Conservation (phyloP, 1,284 basidiomycete species). For the Cutaneotrichosporon cyanovorans region DNA sequence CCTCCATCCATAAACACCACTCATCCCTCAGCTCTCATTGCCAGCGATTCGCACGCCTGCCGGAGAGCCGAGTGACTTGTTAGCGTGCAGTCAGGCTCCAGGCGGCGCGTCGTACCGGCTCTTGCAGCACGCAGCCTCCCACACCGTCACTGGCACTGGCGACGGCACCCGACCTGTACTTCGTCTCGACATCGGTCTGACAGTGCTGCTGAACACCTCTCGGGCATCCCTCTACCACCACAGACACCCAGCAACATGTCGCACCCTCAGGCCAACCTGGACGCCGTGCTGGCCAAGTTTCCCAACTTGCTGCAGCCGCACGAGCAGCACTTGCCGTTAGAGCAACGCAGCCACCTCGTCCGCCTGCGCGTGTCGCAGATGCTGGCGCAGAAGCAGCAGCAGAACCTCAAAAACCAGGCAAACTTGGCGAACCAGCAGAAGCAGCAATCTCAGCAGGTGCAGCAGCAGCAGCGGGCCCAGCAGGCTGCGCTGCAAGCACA, state of each 20-base stretch:
- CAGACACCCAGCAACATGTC: not conserved
- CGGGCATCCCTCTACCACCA: not conserved
- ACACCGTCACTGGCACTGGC: no score
- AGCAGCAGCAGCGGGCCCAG: conserved; percentile 2
- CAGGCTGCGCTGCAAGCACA: not conserved
- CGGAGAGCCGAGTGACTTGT: no score
- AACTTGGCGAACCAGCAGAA: no score
- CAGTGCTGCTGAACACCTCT: no score
- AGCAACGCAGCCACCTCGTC: conserved; percentile 29
- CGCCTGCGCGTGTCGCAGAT: conserved; percentile 22
- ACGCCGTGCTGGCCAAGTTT: conserved; percentile 19
- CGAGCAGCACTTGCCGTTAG: conserved; percentile 24
- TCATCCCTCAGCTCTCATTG: not conserved
- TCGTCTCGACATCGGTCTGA: no score
- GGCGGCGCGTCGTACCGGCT: no score
- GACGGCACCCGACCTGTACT: no score
- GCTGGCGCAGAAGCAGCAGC: not conserved
- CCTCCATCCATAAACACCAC: not conserved
- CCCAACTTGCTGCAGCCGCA: conserved; percentile 25
- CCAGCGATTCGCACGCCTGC: no score
- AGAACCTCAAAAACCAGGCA: no score
- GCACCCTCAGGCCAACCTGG: conserved; percentile 6
- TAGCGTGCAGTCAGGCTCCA: no score
- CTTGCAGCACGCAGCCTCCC: no score
- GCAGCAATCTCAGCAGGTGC: conserved; percentile 2